phyloP scores from a whole-genome alignment of 2,329 filamentous ascomycete species.

The Aspergillus japonicus region DNA sequence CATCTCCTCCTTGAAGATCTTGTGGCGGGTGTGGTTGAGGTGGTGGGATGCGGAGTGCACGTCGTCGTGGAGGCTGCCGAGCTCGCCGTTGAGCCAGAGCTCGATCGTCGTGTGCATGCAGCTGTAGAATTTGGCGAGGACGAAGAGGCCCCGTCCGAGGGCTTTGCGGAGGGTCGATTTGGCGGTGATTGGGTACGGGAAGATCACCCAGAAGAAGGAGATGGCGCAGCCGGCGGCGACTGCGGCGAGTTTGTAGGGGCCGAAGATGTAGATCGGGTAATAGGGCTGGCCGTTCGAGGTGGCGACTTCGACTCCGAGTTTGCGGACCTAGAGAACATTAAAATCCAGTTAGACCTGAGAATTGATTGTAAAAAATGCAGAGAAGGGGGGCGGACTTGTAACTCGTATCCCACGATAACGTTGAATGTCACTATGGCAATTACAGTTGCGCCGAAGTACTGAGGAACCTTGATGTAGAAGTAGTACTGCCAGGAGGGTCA shows the following conservation, averaged over 20 bases:
- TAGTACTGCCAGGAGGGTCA: slow-evolving; percentile 49
- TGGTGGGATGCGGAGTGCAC: slow-evolving; percentile 25
- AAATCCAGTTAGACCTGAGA: neutral
- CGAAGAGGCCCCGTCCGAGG: slow-evolving; percentile 65
- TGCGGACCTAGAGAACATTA: slow-evolving; percentile 43
- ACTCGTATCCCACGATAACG: slow-evolving; percentile 69
- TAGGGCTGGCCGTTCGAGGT: slow-evolving; percentile 63
- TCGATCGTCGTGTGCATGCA: slow-evolving; percentile 68
- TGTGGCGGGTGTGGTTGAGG: slow-evolving; percentile 55
- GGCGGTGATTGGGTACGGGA: slow-evolving; percentile 70
- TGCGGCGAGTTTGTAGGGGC: slow-evolving; percentile 67
- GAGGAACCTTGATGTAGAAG: slow-evolving; percentile 65
- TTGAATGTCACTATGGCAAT: slow-evolving; percentile 60
- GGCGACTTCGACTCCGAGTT: slow-evolving; percentile 51
- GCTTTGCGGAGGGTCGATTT: slow-evolving; percentile 66
- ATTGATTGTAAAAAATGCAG: too few relatives aligned
- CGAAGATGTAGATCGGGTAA: slow-evolving; percentile 69
- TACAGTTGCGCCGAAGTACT: slow-evolving; percentile 60
- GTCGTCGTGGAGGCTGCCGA: slow-evolving; percentile 33
- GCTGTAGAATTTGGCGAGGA: slow-evolving; percentile 71
- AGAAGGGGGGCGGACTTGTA: slow-evolving; percentile 48
- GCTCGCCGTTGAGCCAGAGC: slow-evolving; percentile 58
- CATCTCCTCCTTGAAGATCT: slow-evolving; percentile 65
- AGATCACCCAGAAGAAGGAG: slow-evolving; percentile 74
- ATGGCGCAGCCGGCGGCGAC: slow-evolving; percentile 66